phyloP scores from a whole-genome alignment of 345 rosid species.

The Heritiera littoralis region DNA sequence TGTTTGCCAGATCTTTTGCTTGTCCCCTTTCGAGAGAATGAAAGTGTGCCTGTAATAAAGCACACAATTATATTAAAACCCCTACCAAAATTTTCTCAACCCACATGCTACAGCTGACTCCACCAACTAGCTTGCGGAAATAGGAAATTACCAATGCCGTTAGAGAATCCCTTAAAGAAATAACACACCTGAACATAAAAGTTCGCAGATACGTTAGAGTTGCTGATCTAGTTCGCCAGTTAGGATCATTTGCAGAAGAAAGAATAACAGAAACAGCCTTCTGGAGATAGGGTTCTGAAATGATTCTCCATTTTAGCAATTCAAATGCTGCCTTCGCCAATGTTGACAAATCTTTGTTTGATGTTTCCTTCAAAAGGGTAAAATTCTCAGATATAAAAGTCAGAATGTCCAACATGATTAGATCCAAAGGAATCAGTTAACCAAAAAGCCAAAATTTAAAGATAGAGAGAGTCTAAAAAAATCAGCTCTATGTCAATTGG shows the following conservation, averaged over 20 bases:
- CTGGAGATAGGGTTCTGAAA: slow-evolving; percentile 78
- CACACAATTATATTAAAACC: slow-evolving; percentile 20
- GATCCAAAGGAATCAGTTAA: not conserved
- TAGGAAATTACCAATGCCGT: not conserved
- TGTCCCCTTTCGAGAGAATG: slow-evolving; percentile 66
- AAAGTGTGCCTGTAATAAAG: slow-evolving; percentile 72
- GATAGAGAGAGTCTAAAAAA: not conserved
- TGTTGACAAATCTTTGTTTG: slow-evolving; percentile 89
- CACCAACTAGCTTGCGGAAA: slow-evolving; percentile 9
- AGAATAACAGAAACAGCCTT: slow-evolving; percentile 69
- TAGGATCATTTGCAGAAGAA: slow-evolving; percentile 71
- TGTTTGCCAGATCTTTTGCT: slow-evolving; percentile 76
- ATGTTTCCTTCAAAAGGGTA: slow-evolving; percentile 73
- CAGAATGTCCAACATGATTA: not conserved
- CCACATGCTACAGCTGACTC: slow-evolving; percentile 5
- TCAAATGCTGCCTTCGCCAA: slow-evolving; percentile 96
- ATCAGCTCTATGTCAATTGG: slow-evolving; percentile 9
- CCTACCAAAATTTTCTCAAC: slow-evolving; percentile 11
- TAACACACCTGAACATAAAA: slow-evolving; percentile 87
- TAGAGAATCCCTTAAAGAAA: slow-evolving; percentile 13
- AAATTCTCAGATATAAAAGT: slow-evolving; percentile 28
- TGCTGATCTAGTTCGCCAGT: slow-evolving; percentile 98
- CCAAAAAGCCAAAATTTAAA: not conserved
- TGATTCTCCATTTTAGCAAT: slow-evolving; percentile 89
- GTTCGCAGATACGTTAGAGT: slow-evolving; percentile 85